A percentile compares a stretch with the other conserved stretches of the same genome.
Conservation (phyloP, 805 yeast species). For the Hanseniaspora vineae region DNA sequence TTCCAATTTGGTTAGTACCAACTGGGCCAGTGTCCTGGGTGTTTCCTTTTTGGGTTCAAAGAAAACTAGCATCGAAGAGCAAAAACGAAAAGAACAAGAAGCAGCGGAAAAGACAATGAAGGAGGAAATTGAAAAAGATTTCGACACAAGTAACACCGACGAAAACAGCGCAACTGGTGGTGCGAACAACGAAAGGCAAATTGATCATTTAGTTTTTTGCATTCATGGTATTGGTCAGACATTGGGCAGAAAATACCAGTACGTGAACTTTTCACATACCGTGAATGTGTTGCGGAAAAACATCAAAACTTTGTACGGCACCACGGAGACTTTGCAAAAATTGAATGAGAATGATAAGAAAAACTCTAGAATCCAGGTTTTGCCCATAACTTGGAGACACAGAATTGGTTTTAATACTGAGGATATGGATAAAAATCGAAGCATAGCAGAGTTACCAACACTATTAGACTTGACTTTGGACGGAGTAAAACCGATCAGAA, state of each 20-base stretch:
- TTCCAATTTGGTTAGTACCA: neutral
- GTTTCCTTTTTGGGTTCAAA: neutral
- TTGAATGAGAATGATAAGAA: constrained; percentile 29
- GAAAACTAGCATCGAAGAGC: neutral
- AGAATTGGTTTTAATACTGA: constrained; percentile 46
- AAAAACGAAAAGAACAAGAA: constrained; percentile 1
- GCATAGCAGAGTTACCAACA: constrained; percentile 38
- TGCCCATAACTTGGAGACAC: constrained; percentile 90
- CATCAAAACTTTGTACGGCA: constrained; percentile 36
- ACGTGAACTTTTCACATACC: constrained; percentile 79
- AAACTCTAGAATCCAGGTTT: constrained; percentile 61
- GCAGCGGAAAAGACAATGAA: constrained; percentile 25
- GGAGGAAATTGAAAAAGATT: constrained; percentile 38
- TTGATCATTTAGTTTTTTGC: constrained; percentile 58
- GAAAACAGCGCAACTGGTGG: neutral
- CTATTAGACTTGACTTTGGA: constrained; percentile 62
- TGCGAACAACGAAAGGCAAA: constrained; percentile 24
- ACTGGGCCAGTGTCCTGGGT: neutral
- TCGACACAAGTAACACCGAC: constrained; percentile 29
- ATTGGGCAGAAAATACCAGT: constrained; percentile 63
- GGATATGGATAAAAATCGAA: constrained; percentile 30
- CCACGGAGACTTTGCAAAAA: constrained; percentile 28
- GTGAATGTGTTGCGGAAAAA: constrained; percentile 51
- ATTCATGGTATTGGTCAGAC: constrained; percentile 94
- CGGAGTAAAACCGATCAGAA: constrained; percentile 65